A percentile compares a stretch with the other conserved stretches of the same genome.
phyloP scores from a whole-genome alignment of 345 rosid genomes.

The Brassica nigra region DNA sequence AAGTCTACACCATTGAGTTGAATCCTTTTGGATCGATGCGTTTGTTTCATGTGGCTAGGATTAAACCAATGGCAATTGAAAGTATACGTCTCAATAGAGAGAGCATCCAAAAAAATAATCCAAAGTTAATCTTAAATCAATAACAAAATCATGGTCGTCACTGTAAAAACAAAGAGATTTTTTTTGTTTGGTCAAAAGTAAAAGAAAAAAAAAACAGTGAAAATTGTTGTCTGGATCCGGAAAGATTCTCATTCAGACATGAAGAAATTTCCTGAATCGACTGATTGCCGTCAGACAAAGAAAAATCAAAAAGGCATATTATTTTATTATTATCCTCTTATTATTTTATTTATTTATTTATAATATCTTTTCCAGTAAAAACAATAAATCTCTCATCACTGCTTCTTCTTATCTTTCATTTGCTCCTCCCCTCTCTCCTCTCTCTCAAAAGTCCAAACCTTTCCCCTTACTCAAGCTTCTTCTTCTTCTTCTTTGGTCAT shows the following conservation, averaged over 20 bases:
- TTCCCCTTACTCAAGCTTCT: constrained; percentile 23
- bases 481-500: constrained; percentile 31
- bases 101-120: neutral
- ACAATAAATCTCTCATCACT: neutral
- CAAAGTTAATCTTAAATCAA: too few species aligned
- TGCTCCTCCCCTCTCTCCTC: neutral
- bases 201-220: neutral
- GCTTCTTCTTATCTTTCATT: constrained; percentile 10
- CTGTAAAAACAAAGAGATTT: neutral
- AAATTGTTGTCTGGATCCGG: constrained; percentile 6
- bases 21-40: neutral
- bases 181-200: neutral
- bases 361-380: neutral
- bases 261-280: neutral
- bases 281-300: neutral
- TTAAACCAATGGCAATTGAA: neutral
- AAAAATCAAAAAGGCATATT: neutral
- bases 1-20: constrained; percentile 18
- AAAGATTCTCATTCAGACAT: constrained; percentile 19
- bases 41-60: constrained; percentile 13
- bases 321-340: neutral
- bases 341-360: neutral
- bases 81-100: neutral
- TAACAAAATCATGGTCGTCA: neutral
- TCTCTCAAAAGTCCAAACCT: neutral